Conservation (phyloP, 441 rosid species). For the Populus trichocarpa region DNA sequence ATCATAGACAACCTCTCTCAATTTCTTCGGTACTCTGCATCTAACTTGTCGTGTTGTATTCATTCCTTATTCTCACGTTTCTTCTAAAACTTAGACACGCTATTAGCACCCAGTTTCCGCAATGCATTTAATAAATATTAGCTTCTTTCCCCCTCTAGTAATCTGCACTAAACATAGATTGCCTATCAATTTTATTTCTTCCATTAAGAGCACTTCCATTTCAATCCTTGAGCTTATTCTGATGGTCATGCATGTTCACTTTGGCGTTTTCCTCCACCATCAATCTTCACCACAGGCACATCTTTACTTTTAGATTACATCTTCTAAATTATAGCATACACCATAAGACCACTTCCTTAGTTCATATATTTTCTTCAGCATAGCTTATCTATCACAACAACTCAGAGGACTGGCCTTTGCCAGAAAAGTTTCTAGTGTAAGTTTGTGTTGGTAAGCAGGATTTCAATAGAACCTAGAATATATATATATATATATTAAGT, state of each 20-base stretch:
- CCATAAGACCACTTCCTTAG: too few relatives aligned
- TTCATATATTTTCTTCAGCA: too few relatives aligned
- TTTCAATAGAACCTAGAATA: not conserved
- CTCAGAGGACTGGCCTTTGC: too few relatives aligned
- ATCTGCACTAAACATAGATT: not conserved
- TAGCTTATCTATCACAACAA: too few relatives aligned
- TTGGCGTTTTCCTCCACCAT: not conserved
- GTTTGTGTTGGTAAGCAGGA: too few relatives aligned
- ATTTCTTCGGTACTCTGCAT: not conserved
- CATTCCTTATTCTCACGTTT: not conserved
- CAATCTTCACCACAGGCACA: too few relatives aligned
- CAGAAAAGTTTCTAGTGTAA: too few relatives aligned
- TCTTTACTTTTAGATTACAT: too few relatives aligned
- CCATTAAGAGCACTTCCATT: not conserved
- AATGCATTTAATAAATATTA: too few relatives aligned
- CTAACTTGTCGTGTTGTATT: not conserved
- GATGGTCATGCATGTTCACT: not conserved
- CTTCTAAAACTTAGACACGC: not conserved
- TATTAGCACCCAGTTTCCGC: not conserved
- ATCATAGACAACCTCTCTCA: not conserved
- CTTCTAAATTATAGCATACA: too few relatives aligned
- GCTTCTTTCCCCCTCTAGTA: not conserved
- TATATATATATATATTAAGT: too few relatives aligned
- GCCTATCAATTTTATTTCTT: not conserved
- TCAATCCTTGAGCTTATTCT: not conserved